Evolutionary conservation across 208 protist species (phyloP), one percentile per base, ranked within the genome.

Genomic region (Leishmania tarentolae): DNA sequence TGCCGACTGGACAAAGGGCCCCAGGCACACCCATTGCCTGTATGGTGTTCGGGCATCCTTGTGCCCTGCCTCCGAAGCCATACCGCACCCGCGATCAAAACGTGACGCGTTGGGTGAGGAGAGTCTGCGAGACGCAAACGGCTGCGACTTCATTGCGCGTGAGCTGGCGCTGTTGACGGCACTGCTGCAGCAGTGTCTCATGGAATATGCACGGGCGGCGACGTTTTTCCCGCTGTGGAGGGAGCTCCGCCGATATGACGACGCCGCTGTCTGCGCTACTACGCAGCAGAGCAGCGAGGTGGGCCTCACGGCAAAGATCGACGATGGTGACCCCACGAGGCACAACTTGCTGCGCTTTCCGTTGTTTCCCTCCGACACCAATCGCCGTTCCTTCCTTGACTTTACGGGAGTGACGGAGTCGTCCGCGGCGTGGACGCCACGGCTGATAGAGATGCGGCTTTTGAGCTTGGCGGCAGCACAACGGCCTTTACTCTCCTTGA

Each of bases 181-280:
- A 72, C 69, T 37, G 42, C 83, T 88, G 75, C 85, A 83, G 77
- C 21, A 21, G 28, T 71, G 72, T 40, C 85, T 85, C 46, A 85
- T 76, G 59, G 40, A 46, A 42, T 88, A 73, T 71, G 81, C 80
- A 24, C 8, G 72, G 1, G 9, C n/a, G 15, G 63, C 80, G 1
- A 11, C 63, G 40, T 88, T 92, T 21, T 92, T 93, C 74, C 88
- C 89, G 2, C 57, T 95, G 6, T 95, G 91, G 89, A 85, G 88
- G 7, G 87, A 89, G 17, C 71, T 24, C n/a, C 15, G 28, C 6
- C 21, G 47, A 15, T 15, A 15, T 19, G 24, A 24, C 8, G 66
- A 17, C 21, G 31, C 40, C 19, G 4, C 66, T 31, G 6, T 7
- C 7, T 61, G 56, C 15, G 56, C 56, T 31, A 61, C 56, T 24